A percentile compares a stretch with the other conserved stretches of the same genome.
Evolutionary conservation across 495 filamentous ascomycete species (phyloP).

Genomic region (Xylaria bambusicola): DNA sequence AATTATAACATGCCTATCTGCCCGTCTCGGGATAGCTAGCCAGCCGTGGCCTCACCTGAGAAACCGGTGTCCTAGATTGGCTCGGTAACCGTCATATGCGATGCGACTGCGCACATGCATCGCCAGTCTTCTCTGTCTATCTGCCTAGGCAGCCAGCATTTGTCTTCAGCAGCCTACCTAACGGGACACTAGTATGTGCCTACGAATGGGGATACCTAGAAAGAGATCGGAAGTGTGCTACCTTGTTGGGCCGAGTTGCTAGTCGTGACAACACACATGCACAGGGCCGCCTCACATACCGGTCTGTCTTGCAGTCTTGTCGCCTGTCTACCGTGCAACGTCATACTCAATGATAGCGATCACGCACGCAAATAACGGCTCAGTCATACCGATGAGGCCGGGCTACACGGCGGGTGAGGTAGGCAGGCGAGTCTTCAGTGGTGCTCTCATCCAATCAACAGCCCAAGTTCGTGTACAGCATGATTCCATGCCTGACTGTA

Average conservation of each 20-base stretch:
- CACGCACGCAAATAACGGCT: not conserved
- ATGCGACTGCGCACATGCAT: not conserved
- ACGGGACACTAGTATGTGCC: not conserved
- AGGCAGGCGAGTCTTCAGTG: not conserved
- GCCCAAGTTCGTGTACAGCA: slow-evolving; percentile 1
- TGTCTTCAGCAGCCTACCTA: not conserved
- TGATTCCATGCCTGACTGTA: slow-evolving; percentile 11
- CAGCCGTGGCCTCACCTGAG: not conserved
- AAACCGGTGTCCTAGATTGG: not conserved
- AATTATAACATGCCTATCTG: not conserved
- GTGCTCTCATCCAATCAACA: slow-evolving; percentile 10
- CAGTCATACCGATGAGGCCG: slow-evolving; percentile 6
- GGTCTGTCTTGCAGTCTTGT: slow-evolving; percentile 3
- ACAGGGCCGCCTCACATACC: slow-evolving; percentile 13
- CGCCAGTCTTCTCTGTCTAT: not conserved
- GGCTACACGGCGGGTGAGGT: not conserved
- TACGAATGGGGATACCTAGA: no score
- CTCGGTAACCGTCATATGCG: not conserved
- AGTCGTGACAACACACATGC: slow-evolving; percentile 8
- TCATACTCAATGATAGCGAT: not conserved
- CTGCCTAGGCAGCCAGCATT: no score
- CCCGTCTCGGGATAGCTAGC: not conserved
- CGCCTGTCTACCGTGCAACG: slow-evolving; percentile 12
- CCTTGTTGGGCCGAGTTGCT: slow-evolving; percentile 7
- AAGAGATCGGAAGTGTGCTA: not conserved